Conservation (phyloP, 129 eudicot genomes). For the Flaveria sonorensis region DNA sequence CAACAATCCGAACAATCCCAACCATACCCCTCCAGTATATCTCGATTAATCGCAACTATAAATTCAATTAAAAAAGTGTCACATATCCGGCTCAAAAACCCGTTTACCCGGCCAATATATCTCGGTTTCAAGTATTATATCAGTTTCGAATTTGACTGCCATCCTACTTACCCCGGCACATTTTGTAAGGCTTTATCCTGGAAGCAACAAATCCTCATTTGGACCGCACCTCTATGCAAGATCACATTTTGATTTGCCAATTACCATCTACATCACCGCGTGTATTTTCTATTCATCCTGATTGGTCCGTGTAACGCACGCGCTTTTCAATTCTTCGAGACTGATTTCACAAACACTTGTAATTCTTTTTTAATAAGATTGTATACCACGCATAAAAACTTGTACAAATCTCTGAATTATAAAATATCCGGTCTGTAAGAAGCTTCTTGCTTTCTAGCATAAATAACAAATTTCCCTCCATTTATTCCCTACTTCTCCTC, state of each 20-base stretch:
- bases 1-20: too few species aligned
- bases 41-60: too few species aligned
- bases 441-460: conserved; percentile 11
- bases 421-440: conserved; percentile 10
- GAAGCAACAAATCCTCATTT: background rate
- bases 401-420: conserved; percentile 17
- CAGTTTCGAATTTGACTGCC: too few species aligned
- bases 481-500: conserved; percentile 35
- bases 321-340: background rate
- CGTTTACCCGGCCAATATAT: too few species aligned
- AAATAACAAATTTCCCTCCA: conserved; percentile 33
- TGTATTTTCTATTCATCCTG: background rate
- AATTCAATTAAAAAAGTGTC: too few species aligned
- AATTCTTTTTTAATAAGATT: background rate
- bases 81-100: too few species aligned
- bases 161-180: too few species aligned
- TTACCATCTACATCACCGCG: background rate
- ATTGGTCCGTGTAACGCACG: conserved; percentile 6
- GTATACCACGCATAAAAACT: background rate
- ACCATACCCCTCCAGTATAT: too few species aligned
- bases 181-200: background rate
- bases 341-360: background rate
- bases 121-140: too few species aligned
- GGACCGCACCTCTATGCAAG: conserved; percentile 29
- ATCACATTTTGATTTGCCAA: background rate